Conservation (phyloP, 1,139 yeast genomes). For the Blastobotrys proliferans region DNA sequence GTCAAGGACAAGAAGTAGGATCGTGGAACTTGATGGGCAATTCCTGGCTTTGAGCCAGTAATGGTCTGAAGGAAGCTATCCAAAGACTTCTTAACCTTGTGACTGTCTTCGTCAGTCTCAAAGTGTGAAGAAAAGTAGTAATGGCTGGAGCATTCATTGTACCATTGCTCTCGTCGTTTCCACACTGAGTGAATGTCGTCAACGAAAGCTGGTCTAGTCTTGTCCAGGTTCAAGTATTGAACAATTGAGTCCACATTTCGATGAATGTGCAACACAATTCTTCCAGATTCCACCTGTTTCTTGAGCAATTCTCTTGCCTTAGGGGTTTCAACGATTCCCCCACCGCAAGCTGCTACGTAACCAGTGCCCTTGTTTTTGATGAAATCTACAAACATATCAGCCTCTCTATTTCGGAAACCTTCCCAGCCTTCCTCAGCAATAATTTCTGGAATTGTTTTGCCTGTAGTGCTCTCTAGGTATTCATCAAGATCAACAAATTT, state of each 20-base stretch:
- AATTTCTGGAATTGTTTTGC: constrained; percentile 58
- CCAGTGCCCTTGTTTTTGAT: constrained; percentile 49
- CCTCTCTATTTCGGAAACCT: constrained; percentile 68
- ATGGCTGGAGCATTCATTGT: constrained; percentile 73
- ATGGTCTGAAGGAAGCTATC: constrained; percentile 55
- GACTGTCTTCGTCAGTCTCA: constrained; percentile 50
- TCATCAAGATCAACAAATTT: constrained; percentile 74
- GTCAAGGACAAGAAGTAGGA: constrained; percentile 76
- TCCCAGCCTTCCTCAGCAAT: constrained; percentile 82
- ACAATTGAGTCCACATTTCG: constrained; percentile 82
- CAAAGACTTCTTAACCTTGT: constrained; percentile 56
- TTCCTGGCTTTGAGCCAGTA: constrained; percentile 56
- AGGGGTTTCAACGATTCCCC: constrained; percentile 84
- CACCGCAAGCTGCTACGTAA: constrained; percentile 87
- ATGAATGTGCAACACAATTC: constrained; percentile 84
- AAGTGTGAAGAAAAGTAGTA: constrained; percentile 78
- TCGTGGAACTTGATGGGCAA: constrained; percentile 34
- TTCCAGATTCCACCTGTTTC: constrained; percentile 52
- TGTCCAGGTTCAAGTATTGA: constrained; percentile 65
- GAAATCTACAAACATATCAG: constrained; percentile 51
- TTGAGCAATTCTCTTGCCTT: constrained; percentile 62
- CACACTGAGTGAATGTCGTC: constrained; percentile 81
- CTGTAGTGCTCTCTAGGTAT: constrained; percentile 54
- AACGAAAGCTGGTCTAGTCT: constrained; percentile 77
- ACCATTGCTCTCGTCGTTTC: constrained; percentile 76